phyloP scores from a whole-genome alignment of 2,329 filamentous ascomycete genomes.

The Curvularia hawaiiensis region DNA sequence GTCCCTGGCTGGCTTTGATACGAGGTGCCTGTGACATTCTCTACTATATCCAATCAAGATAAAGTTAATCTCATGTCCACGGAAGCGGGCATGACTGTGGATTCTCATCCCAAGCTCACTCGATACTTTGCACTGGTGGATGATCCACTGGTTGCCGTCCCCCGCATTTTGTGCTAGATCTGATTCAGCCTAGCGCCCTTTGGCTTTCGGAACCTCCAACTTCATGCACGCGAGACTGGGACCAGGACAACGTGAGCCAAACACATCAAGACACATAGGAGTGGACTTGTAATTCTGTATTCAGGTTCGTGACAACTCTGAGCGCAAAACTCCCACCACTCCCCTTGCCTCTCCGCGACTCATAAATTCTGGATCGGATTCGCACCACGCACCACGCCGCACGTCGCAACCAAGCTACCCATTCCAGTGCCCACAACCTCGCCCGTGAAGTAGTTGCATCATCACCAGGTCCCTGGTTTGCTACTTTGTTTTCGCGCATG shows the following conservation, averaged over 20 bases:
- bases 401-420: constrained; percentile 14
- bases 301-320: constrained; percentile 23
- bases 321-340: constrained; percentile 57
- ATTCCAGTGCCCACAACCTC: constrained; percentile 4
- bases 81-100: not conserved
- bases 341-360: constrained; percentile 35
- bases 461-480: not conserved
- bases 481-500: constrained; percentile 3
- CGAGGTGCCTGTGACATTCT: not conserved
- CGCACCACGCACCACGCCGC: constrained; percentile 15
- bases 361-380: constrained; percentile 22
- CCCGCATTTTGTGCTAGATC: constrained; percentile 17
- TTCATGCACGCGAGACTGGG: constrained; percentile 21
- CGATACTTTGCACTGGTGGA: constrained; percentile 3
- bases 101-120: not conserved
- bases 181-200: constrained; percentile 16
- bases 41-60: no score
- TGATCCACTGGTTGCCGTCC: constrained; percentile 17
- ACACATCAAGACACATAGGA: constrained; percentile 6
- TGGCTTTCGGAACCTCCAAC: constrained; percentile 27
- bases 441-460: not conserved
- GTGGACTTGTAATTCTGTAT: constrained; percentile 5
- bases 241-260: constrained; percentile 12
- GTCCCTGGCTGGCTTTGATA: not conserved
- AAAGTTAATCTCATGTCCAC: not conserved